These are phyloP conservation scores for Friedmanniomyces endolithicus DNA, from an alignment of 495 filamentous ascomycete genomes.

Conservation along the genomic window DNA sequence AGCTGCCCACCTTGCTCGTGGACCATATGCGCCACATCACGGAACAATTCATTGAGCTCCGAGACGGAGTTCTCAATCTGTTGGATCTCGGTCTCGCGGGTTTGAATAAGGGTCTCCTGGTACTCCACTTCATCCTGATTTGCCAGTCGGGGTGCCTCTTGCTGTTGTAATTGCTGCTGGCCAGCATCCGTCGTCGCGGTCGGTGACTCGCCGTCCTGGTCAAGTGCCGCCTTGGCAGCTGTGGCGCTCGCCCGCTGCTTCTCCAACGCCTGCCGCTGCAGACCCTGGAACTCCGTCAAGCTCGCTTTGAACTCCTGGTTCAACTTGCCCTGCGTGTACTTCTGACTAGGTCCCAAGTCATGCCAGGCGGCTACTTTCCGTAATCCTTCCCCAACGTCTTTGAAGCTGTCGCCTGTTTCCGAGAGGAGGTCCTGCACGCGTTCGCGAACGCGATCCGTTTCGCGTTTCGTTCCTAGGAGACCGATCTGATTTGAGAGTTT, in stretches of 20 bases:
- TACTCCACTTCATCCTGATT: constrained; percentile 95
- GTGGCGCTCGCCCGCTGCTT: constrained; percentile 79
- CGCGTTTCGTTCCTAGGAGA: constrained; percentile 75
- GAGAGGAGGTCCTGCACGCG: constrained; percentile 75
- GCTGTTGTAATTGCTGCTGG: constrained; percentile 48
- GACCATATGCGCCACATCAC: constrained; percentile 93
- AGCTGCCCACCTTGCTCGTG: constrained; percentile 82
- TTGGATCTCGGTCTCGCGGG: constrained; percentile 90
- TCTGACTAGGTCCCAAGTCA: constrained; percentile 80
- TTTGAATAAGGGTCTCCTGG: constrained; percentile 86
- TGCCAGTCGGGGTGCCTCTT: constrained; percentile 69
- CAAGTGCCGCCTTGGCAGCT: constrained; percentile 62
- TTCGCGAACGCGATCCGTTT: constrained; percentile 83
- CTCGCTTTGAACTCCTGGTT: constrained; percentile 80
- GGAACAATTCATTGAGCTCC: constrained; percentile 91
- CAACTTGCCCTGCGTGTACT: constrained; percentile 89
- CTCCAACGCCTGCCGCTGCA: constrained; percentile 79
- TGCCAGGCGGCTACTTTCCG: constrained; percentile 88
- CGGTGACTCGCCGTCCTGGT: constrained; percentile 24
- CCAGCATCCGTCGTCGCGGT: constrained; percentile 1
- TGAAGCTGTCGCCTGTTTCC: constrained; percentile 75
- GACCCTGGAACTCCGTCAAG: constrained; percentile 75
- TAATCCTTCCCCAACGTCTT: constrained; percentile 81
- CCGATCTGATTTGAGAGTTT: constrained; percentile 67
- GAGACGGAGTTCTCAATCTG: constrained; percentile 93